Base-by-base conservation (phyloP, 768 basidiomycete genomes). In the Boletus reticuloceps region DNA sequence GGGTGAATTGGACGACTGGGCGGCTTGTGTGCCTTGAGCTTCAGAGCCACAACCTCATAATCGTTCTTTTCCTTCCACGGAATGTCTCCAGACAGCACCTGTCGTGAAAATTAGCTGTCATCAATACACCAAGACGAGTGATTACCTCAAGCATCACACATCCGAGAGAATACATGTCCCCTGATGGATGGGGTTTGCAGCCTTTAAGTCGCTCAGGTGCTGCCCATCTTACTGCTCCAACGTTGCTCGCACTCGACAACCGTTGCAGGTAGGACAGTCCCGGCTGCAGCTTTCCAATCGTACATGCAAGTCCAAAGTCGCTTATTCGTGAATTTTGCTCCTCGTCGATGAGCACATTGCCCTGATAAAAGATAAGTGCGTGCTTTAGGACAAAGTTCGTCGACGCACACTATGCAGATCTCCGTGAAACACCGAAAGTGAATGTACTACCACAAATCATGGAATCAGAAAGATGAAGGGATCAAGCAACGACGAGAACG, bases 151-250 rank as follows among this genome's bases (percentile, higher is more conserved):
- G 46, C 47, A 56, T 58, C 11, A 41, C 10, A 17, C 54, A 56
- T 0, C 54, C 53, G 0, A 55, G 48, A 1, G 53, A 55, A 4
- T 56, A 58, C 4, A 58, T 40, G 11, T 55, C 54, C 7, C 20
- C 51, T 1, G 43, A 39, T 5, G 37, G 9, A 1, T 55, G 4
- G 2, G 56, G 54, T 50, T 58, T 13, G 14, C 11, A 3, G 5
- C n/a, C n/a, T n/a, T n/a, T n/a, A n/a, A 56, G 54, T 3, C 25
- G 53, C 16, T 56, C 47, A 2, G 54, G 56, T 17, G 56, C 53
- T 0, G 42, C 47, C 43, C 42, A 55, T 39, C 42, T 53, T 4
- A 27, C 37, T 0, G 20, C 51, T 20, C 54, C 51, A 1, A 5
- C 3, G 6, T 36, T 42, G 19, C 3, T 51, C 8, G 49, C 16